These are phyloP conservation scores for Combretum micranthum DNA, from an alignment of 345 rosid species.

Conservation along the genomic window DNA sequence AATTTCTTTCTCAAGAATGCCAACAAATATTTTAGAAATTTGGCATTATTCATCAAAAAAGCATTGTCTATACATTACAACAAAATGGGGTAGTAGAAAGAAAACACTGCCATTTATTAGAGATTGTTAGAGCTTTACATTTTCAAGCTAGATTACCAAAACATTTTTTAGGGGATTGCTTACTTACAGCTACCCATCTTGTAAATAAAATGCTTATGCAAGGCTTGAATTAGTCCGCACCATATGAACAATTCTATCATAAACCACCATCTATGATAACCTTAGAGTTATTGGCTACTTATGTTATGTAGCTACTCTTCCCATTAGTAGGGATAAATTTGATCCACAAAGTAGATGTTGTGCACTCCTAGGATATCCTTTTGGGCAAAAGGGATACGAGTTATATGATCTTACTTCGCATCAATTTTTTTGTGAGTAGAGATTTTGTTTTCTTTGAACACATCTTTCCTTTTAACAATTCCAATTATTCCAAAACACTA, in stretches of 20 bases:
- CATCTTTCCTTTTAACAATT: background rate
- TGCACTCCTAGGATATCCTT: background rate
- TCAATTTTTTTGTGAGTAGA: background rate
- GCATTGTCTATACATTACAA: background rate
- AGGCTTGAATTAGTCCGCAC: too few relatives aligned
- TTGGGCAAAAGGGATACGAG: background rate
- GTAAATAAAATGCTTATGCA: background rate
- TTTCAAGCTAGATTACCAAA: background rate
- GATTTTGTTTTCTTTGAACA: background rate
- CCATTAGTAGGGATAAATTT: background rate
- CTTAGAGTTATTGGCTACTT: background rate
- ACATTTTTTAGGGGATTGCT: background rate
- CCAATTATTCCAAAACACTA: too few relatives aligned
- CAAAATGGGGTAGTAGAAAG: conserved; percentile 5
- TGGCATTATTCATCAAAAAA: background rate
- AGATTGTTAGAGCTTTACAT: background rate
- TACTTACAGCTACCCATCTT: background rate
- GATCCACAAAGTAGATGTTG: background rate
- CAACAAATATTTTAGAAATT: background rate
- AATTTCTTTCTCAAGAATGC: background rate
- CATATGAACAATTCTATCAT: background rate
- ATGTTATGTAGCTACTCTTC: background rate
- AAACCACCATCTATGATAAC: background rate
- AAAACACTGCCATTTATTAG: conserved; percentile 4
- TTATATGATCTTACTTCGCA: background rate